Percentiles rank a stretch among this genome's conserved stretches.
Conservation (phyloP, 2,329 filamentous ascomycete species). For the Blastomyces gilchristii region DNA sequence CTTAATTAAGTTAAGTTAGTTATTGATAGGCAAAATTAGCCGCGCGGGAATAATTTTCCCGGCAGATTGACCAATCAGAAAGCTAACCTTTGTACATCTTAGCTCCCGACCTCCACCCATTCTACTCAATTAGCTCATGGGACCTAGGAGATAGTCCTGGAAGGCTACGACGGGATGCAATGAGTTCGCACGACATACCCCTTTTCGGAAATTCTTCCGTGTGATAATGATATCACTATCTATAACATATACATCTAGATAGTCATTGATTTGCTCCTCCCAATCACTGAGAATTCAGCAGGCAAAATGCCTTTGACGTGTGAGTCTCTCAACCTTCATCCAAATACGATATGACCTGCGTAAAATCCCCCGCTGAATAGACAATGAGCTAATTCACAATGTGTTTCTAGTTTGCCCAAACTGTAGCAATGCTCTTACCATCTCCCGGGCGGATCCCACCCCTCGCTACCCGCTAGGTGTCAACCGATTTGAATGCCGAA, state of each 20-base stretch:
- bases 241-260: neutral
- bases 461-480: conserved; percentile 33
- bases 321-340: conserved; percentile 16
- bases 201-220: neutral
- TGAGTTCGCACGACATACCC: neutral
- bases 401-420: conserved; percentile 38
- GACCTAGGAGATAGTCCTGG: too few relatives aligned
- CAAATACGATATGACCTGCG: neutral
- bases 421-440: conserved; percentile 41
- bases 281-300: conserved; percentile 5
- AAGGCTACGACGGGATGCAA: neutral
- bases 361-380: neutral
- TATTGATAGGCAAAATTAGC: neutral
- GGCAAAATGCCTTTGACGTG: conserved; percentile 31
- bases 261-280: neutral
- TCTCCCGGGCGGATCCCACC: conserved; percentile 33
- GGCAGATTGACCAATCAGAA: neutral
- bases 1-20: neutral
- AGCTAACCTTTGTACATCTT: neutral
- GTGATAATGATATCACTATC: neutral
- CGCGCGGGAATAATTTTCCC: neutral
- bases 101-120: neutral
- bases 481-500: conserved; percentile 90
- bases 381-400: conserved; percentile 11
- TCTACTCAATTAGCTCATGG: neutral